Percentiles rank a stretch among this genome's conserved stretches.
phyloP scores from a whole-genome alignment of 169 alveolate genomes.

The Pseudocohnilembus persalinus region DNA sequence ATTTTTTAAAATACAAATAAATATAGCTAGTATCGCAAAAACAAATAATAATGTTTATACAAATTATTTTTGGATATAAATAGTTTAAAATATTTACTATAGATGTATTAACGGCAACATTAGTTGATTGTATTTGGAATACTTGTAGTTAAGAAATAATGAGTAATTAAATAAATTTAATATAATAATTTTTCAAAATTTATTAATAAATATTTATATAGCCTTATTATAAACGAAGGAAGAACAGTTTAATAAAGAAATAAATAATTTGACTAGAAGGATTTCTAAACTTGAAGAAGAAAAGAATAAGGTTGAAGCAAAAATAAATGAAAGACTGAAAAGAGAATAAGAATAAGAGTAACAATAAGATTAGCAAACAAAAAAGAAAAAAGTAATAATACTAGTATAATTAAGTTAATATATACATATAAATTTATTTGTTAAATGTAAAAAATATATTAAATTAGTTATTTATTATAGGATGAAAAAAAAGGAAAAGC shows the following conservation, averaged over 20 bases:
- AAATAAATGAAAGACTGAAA: constrained; percentile 30
- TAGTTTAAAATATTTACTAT: constrained; percentile 40
- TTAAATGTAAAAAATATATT: constrained; percentile 2
- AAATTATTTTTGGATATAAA: constrained; percentile 45
- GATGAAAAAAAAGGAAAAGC: constrained; percentile 45
- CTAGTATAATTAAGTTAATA: neutral
- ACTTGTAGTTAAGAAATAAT: constrained; percentile 32
- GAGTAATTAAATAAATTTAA: constrained; percentile 20
- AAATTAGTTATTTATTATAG: neutral
- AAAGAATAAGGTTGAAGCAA: constrained; percentile 14
- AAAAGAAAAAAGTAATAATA: constrained; percentile 1
- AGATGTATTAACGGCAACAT: constrained; percentile 32
- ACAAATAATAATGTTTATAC: constrained; percentile 33
- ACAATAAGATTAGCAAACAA: neutral
- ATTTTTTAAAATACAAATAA: neutral
- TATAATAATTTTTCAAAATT: too few species aligned
- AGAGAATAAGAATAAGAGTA: constrained; percentile 3
- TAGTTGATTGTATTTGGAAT: constrained; percentile 44
- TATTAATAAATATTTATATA: too few species aligned
- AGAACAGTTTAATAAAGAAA: constrained; percentile 42
- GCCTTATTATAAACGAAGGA: neutral
- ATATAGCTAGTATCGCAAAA: too few species aligned
- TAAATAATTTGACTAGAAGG: constrained; percentile 4
- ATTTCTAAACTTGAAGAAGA: constrained; percentile 22
- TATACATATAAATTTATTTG: neutral